phyloP scores from a whole-genome alignment of 1,284 basidiomycete genomes.

The Rhodotorula sp. region DNA sequence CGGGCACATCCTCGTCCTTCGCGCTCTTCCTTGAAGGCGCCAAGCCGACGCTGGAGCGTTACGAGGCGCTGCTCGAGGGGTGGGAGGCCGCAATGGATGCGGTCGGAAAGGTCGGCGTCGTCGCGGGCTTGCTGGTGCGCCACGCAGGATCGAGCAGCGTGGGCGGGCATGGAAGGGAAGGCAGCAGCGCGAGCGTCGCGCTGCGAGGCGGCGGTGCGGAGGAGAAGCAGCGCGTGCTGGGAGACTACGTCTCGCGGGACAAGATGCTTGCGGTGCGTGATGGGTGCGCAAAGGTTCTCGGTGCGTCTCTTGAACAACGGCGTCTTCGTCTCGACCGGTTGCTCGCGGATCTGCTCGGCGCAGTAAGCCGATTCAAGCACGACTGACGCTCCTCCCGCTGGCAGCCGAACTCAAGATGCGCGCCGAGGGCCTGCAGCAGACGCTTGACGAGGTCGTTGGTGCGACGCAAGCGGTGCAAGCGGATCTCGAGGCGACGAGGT shows the following conservation, averaged over 20 bases:
- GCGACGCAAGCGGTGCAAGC: conserved; percentile 35
- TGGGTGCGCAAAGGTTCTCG: conserved; percentile 41
- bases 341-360: too few relatives aligned
- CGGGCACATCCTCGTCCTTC: conserved; percentile 25
- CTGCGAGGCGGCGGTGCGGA: not conserved
- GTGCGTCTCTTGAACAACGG: not conserved
- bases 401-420: conserved; percentile 30
- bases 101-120: conserved; percentile 34
- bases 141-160: not conserved
- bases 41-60: conserved; percentile 16
- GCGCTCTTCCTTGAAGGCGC: conserved; percentile 24
- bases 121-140: conserved; percentile 21
- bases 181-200: conserved; percentile 9
- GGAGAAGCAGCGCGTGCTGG: conserved; percentile 39
- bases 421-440: conserved; percentile 22
- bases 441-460: conserved; percentile 30
- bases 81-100: conserved; percentile 40
- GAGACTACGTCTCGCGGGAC: conserved; percentile 44
- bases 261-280: conserved; percentile 46
- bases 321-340: too few relatives aligned
- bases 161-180: conserved; percentile 20
- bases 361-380: too few relatives aligned
- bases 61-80: conserved; percentile 18
- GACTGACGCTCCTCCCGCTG: not conserved
- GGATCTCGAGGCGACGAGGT: conserved; percentile 39